Evolutionary conservation across 192 early-diverging fungal genomes (phyloP).

Genomic region (Coemansia asiatica): DNA sequence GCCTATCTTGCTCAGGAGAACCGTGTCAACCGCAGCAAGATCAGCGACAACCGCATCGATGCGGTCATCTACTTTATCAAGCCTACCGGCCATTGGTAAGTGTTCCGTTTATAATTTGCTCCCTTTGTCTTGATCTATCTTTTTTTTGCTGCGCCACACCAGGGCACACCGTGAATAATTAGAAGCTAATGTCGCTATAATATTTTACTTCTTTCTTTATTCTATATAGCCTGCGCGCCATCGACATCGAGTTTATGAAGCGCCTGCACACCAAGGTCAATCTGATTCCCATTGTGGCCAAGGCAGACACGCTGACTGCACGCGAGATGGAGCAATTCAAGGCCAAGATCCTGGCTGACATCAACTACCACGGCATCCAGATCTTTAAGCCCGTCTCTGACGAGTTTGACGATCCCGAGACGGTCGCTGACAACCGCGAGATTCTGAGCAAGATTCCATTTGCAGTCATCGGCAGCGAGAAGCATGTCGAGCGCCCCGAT

Average conservation of each 20-base stretch:
- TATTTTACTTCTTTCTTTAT: slow-evolving; percentile 4
- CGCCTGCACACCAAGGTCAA: slow-evolving; percentile 85
- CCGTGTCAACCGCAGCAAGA: slow-evolving; percentile 81
- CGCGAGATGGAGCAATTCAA: slow-evolving; percentile 82
- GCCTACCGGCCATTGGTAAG: slow-evolving; percentile 86
- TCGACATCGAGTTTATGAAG: slow-evolving; percentile 97
- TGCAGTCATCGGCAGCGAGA: slow-evolving; percentile 90
- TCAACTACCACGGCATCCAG: slow-evolving; percentile 79
- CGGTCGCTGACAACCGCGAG: slow-evolving; percentile 77
- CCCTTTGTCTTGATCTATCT: not conserved
- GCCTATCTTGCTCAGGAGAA: slow-evolving; percentile 93
- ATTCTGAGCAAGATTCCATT: slow-evolving; percentile 95
- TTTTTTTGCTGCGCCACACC: not conserved
- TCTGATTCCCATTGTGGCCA: slow-evolving; percentile 86
- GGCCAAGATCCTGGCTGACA: slow-evolving; percentile 80
- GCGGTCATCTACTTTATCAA: slow-evolving; percentile 96
- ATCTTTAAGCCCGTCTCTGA: slow-evolving; percentile 83
- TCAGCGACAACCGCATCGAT: slow-evolving; percentile 93
- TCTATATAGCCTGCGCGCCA: slow-evolving; percentile 67
- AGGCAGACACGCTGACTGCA: slow-evolving; percentile 86
- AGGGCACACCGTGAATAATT: too few relatives aligned
- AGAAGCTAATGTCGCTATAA: not conserved
- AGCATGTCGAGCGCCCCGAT: slow-evolving; percentile 74
- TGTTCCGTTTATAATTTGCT: slow-evolving; percentile 15
- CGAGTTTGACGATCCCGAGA: slow-evolving; percentile 81